A percentile compares a stretch with the other conserved stretches of the same genome.
phyloP scores from a whole-genome alignment of 164 flowering plant species.

The Kingdonia uniflora region DNA sequence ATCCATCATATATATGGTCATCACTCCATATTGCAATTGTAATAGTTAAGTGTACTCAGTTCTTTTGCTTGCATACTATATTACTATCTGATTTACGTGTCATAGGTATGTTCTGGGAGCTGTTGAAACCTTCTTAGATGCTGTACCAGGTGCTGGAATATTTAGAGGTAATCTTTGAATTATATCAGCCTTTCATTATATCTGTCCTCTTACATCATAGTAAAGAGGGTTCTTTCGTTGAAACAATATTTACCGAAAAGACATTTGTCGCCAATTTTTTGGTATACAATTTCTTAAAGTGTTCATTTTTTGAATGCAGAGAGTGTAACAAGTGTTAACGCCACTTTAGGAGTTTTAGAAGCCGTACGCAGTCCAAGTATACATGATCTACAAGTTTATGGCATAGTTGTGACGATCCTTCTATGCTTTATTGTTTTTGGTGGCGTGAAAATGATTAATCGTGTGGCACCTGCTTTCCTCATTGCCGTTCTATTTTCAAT shows the following conservation, averaged over 20 bases:
- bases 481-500: conserved; percentile 82
- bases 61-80: no score
- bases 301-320: conserved; percentile 36
- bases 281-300: no score
- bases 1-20: no score
- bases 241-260: no score
- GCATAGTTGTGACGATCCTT: conserved; percentile 84
- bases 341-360: conserved; percentile 36
- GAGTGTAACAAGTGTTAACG: conserved; percentile 70
- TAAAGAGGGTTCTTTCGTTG: no score
- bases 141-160: conserved; percentile 90
- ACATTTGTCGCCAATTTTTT: no score
- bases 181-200: no score
- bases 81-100: conserved; percentile 7
- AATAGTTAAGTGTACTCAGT: no score
- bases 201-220: no score
- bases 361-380: conserved; percentile 41
- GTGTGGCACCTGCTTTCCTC: conserved; percentile 97
- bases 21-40: no score
- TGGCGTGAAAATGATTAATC: conserved; percentile 94
- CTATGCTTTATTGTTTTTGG: conserved; percentile 96
- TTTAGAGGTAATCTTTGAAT: conserved; percentile 52
- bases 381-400: conserved; percentile 96
- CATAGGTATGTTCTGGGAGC: conserved; percentile 98
- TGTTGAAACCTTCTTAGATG: conserved; percentile 93